A percentile compares a stretch with the other conserved stretches of the same genome.
phyloP scores from a whole-genome alignment of 208 protist genomes.

The Porcisia hertigi region DNA sequence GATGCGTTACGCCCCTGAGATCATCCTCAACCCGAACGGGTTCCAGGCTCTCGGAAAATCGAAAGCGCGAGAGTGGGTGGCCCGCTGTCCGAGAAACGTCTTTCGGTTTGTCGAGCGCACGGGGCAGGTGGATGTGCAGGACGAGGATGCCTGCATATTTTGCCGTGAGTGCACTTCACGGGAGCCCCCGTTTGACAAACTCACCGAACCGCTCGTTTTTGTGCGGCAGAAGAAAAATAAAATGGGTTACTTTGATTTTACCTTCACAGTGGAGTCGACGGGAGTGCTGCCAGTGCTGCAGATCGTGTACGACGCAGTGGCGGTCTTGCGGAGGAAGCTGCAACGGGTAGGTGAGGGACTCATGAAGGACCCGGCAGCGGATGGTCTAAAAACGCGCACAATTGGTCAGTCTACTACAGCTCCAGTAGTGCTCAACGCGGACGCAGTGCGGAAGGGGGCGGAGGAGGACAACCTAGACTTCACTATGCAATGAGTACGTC shows the following conservation, averaged over 20 bases:
- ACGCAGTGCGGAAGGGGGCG: slow-evolving; percentile 62
- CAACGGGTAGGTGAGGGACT: slow-evolving; percentile 66
- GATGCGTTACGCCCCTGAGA: slow-evolving; percentile 94
- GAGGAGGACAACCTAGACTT: slow-evolving; percentile 88
- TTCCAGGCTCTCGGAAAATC: slow-evolving; percentile 71
- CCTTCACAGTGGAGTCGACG: slow-evolving; percentile 92
- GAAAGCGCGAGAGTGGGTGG: slow-evolving; percentile 80
- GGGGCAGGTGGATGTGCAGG: slow-evolving; percentile 65
- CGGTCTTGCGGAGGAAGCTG: slow-evolving; percentile 82
- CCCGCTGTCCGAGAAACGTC: slow-evolving; percentile 90
- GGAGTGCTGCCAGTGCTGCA: slow-evolving; percentile 87
- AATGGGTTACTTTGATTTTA: slow-evolving; percentile 86
- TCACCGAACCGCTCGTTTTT: slow-evolving; percentile 86
- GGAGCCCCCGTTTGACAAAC: slow-evolving; percentile 73
- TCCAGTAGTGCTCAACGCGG: slow-evolving; percentile 82
- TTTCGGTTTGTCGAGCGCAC: slow-evolving; percentile 75
- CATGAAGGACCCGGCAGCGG: slow-evolving; percentile 66
- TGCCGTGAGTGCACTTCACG: slow-evolving; percentile 92
- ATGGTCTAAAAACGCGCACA: slow-evolving; percentile 58
- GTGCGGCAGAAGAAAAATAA: slow-evolving; percentile 74
- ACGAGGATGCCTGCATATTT: slow-evolving; percentile 89
- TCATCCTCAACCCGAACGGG: slow-evolving; percentile 89
- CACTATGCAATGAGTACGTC: slow-evolving; percentile 68
- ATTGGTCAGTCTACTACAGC: slow-evolving; percentile 88
- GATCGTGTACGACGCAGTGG: slow-evolving; percentile 84